Base-by-base conservation (phyloP, 176 grass and related monocot genomes). In the Carex pumila region DNA sequence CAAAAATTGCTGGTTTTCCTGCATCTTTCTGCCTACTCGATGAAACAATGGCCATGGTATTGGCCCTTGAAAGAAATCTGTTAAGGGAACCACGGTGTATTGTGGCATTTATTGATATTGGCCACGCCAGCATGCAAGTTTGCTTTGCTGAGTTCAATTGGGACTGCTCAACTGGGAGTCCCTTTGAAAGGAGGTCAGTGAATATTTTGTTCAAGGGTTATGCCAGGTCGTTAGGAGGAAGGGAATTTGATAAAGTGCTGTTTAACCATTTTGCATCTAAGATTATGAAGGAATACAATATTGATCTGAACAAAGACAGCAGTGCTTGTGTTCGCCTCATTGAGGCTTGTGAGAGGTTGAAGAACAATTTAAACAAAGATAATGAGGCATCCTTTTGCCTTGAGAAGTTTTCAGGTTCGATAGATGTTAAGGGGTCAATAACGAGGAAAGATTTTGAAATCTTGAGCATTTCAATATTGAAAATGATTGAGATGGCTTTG, bases 401-500 rank as follows among this genome's bases (percentile, higher is more conserved):
- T 37, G 84, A 92, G 84, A 93, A 91, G 49, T 84, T 94, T 83
- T 94, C 90, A 90, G 88, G 92, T 72, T 85, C 85, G 50, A 89
- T 92, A 45, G 94, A 92, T 86, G 89, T 97, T 9, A 65, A 71
- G 6, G 94, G 87, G 0, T 97, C 90, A 83, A 92, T 97, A 34
- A 92, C 89, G 79, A 86, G 92, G 79, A 88, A 97, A 1, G 88
- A 94, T 10, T 97, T 97, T 67, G 92, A 97, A 83, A 87, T 86
- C 0, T 89, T 97, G 73, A 89, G 88, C 9, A 25, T 65, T 0
- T 83, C 90, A 2, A 87, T 94, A n/a, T 58, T 97, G 19, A 56
- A 89, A 60, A 81, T 88, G 5, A 90, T 94, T 12, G 91, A 92
- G 54, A 74, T 81, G 12, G 86, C 90, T 0, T 64, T 97, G 83